Conservation (phyloP, 768 basidiomycete species). For the Lactifluus hygrophoroides region DNA sequence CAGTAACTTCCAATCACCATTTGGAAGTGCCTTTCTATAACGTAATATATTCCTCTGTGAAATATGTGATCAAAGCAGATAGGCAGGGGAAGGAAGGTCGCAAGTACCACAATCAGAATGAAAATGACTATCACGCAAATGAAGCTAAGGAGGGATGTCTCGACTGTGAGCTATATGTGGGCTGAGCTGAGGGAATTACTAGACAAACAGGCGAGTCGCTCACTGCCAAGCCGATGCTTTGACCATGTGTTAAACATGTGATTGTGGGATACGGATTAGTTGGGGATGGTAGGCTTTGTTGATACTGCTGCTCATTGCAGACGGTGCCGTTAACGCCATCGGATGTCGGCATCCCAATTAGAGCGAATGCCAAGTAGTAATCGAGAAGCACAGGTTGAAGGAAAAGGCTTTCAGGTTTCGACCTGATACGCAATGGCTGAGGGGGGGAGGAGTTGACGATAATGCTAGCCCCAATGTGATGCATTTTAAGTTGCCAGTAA, state of each 20-base stretch:
- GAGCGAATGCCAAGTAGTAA: too few species aligned
- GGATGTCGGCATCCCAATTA: not conserved
- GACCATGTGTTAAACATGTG: constrained; percentile 27
- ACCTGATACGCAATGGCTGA: too few species aligned
- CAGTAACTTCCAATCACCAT: constrained; percentile 23
- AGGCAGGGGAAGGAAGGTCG: too few species aligned
- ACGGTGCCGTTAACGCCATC: not conserved
- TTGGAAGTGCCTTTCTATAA: not conserved
- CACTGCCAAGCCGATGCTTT: constrained; percentile 33
- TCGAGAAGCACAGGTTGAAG: too few species aligned
- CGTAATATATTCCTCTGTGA: constrained; percentile 12
- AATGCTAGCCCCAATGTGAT: too few species aligned
- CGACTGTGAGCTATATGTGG: constrained; percentile 28
- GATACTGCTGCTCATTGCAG: not conserved
- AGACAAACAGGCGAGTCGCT: not conserved
- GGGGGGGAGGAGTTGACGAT: too few species aligned
- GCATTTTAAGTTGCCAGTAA: too few species aligned
- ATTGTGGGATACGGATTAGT: not conserved
- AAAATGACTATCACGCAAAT: not conserved
- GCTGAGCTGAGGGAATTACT: not conserved
- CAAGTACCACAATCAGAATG: constrained; percentile 6
- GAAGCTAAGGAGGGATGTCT: constrained; percentile 23
- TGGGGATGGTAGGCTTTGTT: not conserved
- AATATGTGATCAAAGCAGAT: not conserved
- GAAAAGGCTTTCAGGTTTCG: too few species aligned